Evolutionary conservation across 192 early-diverging fungal species (phyloP).

Genomic region (Phycomyces blakesleeanus): DNA sequence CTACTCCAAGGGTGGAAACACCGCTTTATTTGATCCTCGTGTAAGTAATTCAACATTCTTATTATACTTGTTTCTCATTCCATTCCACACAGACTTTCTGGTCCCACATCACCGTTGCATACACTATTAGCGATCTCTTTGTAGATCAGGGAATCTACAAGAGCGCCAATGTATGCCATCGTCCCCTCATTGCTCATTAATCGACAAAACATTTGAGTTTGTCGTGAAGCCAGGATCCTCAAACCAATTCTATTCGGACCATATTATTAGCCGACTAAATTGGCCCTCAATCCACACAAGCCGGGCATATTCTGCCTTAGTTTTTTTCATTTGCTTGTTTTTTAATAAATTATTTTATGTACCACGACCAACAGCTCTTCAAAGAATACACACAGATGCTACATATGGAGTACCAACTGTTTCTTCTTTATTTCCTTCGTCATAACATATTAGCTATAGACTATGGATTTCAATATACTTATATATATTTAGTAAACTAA

Average conservation of each 20-base stretch:
- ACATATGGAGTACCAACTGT: too few species aligned
- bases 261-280: too few species aligned
- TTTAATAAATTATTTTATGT: too few species aligned
- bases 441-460: too few species aligned
- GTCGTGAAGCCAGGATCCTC: background rate
- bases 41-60: conserved; percentile 7
- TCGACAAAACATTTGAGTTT: background rate
- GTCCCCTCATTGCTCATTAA: conserved; percentile 30
- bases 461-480: too few species aligned
- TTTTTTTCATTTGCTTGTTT: too few species aligned
- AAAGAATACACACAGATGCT: too few species aligned
- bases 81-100: conserved; percentile 38
- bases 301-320: too few species aligned
- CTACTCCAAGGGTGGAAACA: conserved; percentile 59
- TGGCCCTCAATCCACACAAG: too few species aligned
- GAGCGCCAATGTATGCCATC: conserved; percentile 63
- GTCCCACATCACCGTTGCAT: conserved; percentile 73
- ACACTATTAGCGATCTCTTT: conserved; percentile 59
- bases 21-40: conserved; percentile 60
- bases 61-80: background rate
- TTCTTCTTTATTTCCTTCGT: too few species aligned
- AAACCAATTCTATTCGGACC: background rate
- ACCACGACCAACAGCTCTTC: too few species aligned
- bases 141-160: conserved; percentile 68
- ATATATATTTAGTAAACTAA: too few species aligned